phyloP scores from a whole-genome alignment of 2,329 filamentous ascomycete species.

The Beauveria caledonica region DNA sequence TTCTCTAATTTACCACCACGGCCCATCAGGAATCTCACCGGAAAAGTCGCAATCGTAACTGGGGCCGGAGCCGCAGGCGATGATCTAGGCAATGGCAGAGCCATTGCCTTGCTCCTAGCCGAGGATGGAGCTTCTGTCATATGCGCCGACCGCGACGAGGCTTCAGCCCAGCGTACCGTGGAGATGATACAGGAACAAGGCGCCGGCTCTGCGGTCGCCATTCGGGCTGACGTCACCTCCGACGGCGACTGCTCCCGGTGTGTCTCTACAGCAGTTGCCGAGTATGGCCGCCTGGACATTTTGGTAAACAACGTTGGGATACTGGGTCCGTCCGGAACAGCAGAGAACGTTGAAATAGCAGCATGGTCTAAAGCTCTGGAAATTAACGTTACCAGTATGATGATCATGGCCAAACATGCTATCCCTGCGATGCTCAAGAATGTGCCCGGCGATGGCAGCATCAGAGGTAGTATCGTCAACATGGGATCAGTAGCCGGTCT shows the following conservation, averaged over 20 bases:
- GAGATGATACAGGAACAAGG: slow-evolving; percentile 38
- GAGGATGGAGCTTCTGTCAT: slow-evolving; percentile 49
- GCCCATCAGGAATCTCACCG: slow-evolving; percentile 19
- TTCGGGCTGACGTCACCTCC: slow-evolving; percentile 46
- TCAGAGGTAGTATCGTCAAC: slow-evolving; percentile 49
- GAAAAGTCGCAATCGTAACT: slow-evolving; percentile 46
- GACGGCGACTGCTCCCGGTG: slow-evolving; percentile 40
- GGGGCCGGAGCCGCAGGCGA: slow-evolving; percentile 33
- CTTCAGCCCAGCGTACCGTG: slow-evolving; percentile 44
- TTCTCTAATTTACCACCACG: slow-evolving; percentile 13
- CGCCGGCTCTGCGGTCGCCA: slow-evolving; percentile 32
- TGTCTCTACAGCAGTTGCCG: slow-evolving; percentile 32
- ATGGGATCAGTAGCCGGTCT: slow-evolving; percentile 53
- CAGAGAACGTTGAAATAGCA: slow-evolving; percentile 50
- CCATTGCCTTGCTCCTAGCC: slow-evolving; percentile 49
- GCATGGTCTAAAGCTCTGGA: slow-evolving; percentile 49
- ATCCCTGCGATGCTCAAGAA: slow-evolving; percentile 53
- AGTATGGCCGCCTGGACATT: slow-evolving; percentile 43
- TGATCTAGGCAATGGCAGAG: slow-evolving; percentile 53
- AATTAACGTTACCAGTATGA: slow-evolving; percentile 58
- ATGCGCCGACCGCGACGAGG: slow-evolving; percentile 46
- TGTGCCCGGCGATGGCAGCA: slow-evolving; percentile 25
- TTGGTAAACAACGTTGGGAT: slow-evolving; percentile 33
- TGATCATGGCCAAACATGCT: slow-evolving; percentile 53
- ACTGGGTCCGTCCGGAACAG: slow-evolving; percentile 49